Evolutionary conservation across 768 basidiomycete genomes (phyloP).

Genomic region (Suillus paluster): DNA sequence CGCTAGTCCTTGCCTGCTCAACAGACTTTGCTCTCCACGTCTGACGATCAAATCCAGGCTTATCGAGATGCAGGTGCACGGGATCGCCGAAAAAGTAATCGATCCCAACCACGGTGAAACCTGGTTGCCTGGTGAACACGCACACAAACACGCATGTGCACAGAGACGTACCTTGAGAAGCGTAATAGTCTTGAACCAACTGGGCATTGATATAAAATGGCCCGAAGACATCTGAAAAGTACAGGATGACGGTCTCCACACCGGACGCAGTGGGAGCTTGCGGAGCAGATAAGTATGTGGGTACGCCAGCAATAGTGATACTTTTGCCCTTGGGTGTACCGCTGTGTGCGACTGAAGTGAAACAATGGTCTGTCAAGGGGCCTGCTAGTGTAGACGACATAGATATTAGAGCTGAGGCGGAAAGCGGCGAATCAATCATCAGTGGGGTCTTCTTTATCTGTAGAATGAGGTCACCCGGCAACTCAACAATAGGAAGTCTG

Average conservation of each 20-base stretch:
- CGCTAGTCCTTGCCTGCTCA: constrained; percentile 41
- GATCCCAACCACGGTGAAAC: constrained; percentile 59
- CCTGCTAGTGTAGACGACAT: constrained; percentile 27
- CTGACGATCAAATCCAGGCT: constrained; percentile 40
- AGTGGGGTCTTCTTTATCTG: not conserved
- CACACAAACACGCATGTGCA: not conserved
- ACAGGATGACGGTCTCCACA: constrained; percentile 55
- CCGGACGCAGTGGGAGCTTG: too few species aligned
- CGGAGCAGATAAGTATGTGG: too few species aligned
- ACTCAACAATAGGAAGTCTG: too few species aligned
- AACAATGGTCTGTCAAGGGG: constrained; percentile 57
- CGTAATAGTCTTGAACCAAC: constrained; percentile 67
- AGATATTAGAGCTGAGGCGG: not conserved
- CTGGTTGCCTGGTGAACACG: constrained; percentile 32
- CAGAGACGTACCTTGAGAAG: constrained; percentile 50
- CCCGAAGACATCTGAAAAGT: constrained; percentile 61
- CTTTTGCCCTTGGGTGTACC: constrained; percentile 52
- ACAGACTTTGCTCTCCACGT: constrained; percentile 47
- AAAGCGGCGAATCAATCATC: not conserved
- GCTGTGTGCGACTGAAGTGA: constrained; percentile 52
- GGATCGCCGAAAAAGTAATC: constrained; percentile 71
- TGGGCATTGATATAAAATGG: constrained; percentile 60
- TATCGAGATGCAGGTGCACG: constrained; percentile 43
- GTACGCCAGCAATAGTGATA: too few species aligned
- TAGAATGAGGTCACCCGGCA: too few species aligned